Base-by-base conservation (phyloP, 768 basidiomycete species). In the Infundibulicybe gibba region DNA sequence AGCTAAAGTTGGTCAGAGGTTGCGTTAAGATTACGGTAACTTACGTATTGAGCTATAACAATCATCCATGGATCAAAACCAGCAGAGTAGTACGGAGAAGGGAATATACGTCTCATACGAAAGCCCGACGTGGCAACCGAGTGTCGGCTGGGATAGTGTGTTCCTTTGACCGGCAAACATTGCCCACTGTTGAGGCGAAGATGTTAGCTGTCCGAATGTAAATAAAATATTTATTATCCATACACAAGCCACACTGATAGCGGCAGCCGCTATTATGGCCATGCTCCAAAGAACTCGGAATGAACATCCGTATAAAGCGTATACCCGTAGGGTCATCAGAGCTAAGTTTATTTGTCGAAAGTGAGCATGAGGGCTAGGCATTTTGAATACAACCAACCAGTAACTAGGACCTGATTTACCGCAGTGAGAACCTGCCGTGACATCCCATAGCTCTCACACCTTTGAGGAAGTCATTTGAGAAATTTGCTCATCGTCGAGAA, bases 241-340 rank as follows among this genome's bases (percentile, higher is more conserved):
- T 51, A 80, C 79, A 34, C 52, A 62, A 39, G 66, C 49, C 3
- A 74, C 44, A 1, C 51, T 58, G 1, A 54, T 47, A 30, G 79
- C 49, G 1, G 65, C 43, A 0, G 55, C 43, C 2, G 59, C 70
- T 20, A 62, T 60, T 5, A 57, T 54, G 1, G 73, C 14, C 57
- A 79, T 57, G 25, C 58, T 62, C 5, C 53, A 45, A n/a, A 74
- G 49, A 32, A 79, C 55, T 15, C 65, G 62, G 38, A 63, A 49
- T n/a, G 69, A 71, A 32, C 71, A 57, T 10, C 64, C 61, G 47
- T 78, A 81, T 11, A 82, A 57, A 4, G 80, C 79, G 47, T 71
- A 74, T 43, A 74, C 74, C 34, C 80, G 73, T 35, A 76, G 56
- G 11, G 69, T 68, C 21, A 79, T 63, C 25, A 74, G 67, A 48